A percentile compares a stretch with the other conserved stretches of the same genome.
Evolutionary conservation across 2,329 filamentous ascomycete genomes (phyloP).

Genomic region (Exophiala calicioides): DNA sequence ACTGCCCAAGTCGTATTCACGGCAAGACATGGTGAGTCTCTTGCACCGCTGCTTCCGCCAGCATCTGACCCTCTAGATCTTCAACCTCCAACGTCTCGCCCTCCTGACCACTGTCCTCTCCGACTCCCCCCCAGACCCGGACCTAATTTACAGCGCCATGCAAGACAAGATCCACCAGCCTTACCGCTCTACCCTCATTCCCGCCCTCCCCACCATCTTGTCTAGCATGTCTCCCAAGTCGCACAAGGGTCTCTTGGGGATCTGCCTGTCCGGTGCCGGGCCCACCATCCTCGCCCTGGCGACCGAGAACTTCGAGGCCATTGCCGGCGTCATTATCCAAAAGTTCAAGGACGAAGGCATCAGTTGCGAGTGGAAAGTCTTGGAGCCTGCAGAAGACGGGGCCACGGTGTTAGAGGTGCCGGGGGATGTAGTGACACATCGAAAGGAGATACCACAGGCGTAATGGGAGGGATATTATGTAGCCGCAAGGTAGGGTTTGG

Average conservation of each 20-base stretch:
- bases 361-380: conserved; percentile 78
- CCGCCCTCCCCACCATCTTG: conserved; percentile 86
- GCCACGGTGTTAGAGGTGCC: conserved; percentile 38
- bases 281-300: conserved; percentile 93
- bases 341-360: conserved; percentile 67
- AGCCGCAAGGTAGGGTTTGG: not conserved
- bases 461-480: not conserved
- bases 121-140: conserved; percentile 83
- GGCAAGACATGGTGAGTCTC: conserved; percentile 73
- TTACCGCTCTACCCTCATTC: conserved; percentile 88
- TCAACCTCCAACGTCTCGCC: conserved; percentile 93
- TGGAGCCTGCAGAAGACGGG: conserved; percentile 78
- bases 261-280: conserved; percentile 91
- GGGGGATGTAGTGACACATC: conserved; percentile 18
- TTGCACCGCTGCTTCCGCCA: not conserved
- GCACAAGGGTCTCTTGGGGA: conserved; percentile 85
- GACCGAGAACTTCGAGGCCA: conserved; percentile 83
- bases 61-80: conserved; percentile 48
- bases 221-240: conserved; percentile 85
- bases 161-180: conserved; percentile 98
- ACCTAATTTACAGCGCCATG: conserved; percentile 97
- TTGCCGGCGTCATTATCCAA: conserved; percentile 75
- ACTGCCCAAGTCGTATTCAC: conserved; percentile 75
- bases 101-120: conserved; percentile 87
- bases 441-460: conserved; percentile 3